Evolutionary conservation across 2,329 filamentous ascomycete species (phyloP).

Genomic region (Ceratocystis huliohia): DNA sequence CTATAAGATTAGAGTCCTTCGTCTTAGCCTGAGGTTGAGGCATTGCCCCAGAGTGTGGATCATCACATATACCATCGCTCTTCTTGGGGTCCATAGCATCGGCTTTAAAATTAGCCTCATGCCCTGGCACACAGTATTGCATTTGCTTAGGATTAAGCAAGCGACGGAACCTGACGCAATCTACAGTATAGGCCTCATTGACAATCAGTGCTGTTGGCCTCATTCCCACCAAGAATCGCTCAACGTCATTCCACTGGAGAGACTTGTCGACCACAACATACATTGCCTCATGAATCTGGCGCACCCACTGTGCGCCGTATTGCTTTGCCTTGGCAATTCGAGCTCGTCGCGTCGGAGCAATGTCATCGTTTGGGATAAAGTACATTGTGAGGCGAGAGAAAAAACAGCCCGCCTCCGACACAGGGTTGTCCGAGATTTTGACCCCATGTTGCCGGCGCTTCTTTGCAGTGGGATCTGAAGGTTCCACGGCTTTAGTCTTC

Average conservation of each 20-base stretch:
- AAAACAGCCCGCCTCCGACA: constrained; percentile 42
- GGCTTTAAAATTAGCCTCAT: constrained; percentile 22
- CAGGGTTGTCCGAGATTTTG: constrained; percentile 26
- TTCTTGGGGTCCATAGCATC: neutral
- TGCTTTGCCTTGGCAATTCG: constrained; percentile 65
- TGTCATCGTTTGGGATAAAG: constrained; percentile 72
- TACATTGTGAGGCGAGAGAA: constrained; percentile 53
- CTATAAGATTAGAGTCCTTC: neutral
- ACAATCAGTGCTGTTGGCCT: constrained; percentile 39
- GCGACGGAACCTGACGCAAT: constrained; percentile 48
- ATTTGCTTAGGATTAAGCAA: constrained; percentile 46
- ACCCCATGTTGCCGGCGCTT: constrained; percentile 24
- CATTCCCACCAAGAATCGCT: constrained; percentile 32
- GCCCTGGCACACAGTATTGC: constrained; percentile 47
- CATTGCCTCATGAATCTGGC: constrained; percentile 47
- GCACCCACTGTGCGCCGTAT: constrained; percentile 61
- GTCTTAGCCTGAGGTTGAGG: neutral
- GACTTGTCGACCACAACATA: constrained; percentile 68
- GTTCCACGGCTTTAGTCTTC: neutral
- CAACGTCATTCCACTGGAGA: constrained; percentile 51
- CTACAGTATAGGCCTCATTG: constrained; percentile 54
- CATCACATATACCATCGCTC: too few species aligned
- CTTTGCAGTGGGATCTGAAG: constrained; percentile 19
- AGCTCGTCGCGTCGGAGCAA: constrained; percentile 50
- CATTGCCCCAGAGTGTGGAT: neutral